Conservation (phyloP, 495 filamentous ascomycete genomes). For the Penicillium salamii region DNA sequence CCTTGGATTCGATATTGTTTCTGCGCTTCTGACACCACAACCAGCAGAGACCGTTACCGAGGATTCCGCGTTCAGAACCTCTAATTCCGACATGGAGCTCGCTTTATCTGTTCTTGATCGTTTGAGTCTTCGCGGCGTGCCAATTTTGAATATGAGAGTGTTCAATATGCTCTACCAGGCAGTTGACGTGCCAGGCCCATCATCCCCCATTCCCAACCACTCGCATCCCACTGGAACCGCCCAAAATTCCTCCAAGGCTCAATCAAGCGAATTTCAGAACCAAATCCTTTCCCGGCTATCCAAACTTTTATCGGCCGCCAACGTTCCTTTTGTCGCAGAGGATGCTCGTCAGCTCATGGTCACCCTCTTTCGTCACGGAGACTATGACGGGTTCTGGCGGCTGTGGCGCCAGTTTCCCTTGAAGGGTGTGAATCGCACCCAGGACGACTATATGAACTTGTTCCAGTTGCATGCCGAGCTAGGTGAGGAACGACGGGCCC, state of each 20-base stretch:
- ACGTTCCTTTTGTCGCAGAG: slow-evolving; percentile 47
- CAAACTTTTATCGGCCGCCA: slow-evolving; percentile 32
- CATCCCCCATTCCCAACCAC: background rate
- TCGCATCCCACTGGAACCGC: background rate
- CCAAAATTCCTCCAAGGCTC: slow-evolving; percentile 1
- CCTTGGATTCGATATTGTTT: slow-evolving; percentile 34
- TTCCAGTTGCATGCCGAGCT: slow-evolving; percentile 51
- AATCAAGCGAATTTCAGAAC: slow-evolving; percentile 13
- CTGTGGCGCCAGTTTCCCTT: slow-evolving; percentile 57
- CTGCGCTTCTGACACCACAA: slow-evolving; percentile 33
- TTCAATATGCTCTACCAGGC: slow-evolving; percentile 42
- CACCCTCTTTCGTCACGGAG: slow-evolving; percentile 30
- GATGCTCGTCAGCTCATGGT: slow-evolving; percentile 48
- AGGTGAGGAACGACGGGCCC: slow-evolving; percentile 42
- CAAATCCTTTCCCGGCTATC: slow-evolving; percentile 16
- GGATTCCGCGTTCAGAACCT: slow-evolving; percentile 9
- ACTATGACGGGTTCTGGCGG: slow-evolving; percentile 60
- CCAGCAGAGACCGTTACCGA: background rate
- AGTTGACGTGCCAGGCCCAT: slow-evolving; percentile 4
- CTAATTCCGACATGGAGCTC: slow-evolving; percentile 31
- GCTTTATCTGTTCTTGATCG: slow-evolving; percentile 46
- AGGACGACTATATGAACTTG: slow-evolving; percentile 53
- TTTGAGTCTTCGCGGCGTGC: slow-evolving; percentile 41
- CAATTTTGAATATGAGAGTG: slow-evolving; percentile 42
- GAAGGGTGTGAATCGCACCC: slow-evolving; percentile 46